These are phyloP conservation scores for Boletus vermiculosoides DNA, from an alignment of 768 basidiomycete genomes.

Conservation along the genomic window DNA sequence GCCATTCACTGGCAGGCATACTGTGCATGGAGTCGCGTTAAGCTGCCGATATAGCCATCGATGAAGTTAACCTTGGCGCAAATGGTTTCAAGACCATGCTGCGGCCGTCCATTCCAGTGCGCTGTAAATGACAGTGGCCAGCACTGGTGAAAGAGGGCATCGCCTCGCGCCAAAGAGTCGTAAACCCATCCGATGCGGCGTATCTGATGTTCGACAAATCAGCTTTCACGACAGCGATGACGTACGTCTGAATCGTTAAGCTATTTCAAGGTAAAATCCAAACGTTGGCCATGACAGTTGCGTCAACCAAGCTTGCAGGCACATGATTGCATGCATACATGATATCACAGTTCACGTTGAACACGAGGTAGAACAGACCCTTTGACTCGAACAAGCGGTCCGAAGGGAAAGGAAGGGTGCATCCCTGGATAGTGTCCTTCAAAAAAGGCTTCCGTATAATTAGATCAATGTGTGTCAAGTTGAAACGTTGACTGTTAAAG, in stretches of 20 bases:
- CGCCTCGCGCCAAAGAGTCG: slow-evolving; percentile 16
- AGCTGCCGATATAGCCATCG: slow-evolving; percentile 22
- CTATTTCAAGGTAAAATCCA: slow-evolving; percentile 27
- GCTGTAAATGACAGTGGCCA: slow-evolving; percentile 13
- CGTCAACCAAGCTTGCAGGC: slow-evolving; percentile 12
- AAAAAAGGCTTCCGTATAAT: slow-evolving; percentile 5
- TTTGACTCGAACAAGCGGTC: slow-evolving; percentile 9
- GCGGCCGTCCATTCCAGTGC: slow-evolving; percentile 14
- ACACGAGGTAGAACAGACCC: slow-evolving; percentile 25
- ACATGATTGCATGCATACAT: slow-evolving; percentile 16
- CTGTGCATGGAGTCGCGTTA: slow-evolving; percentile 15
- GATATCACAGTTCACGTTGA: slow-evolving; percentile 15
- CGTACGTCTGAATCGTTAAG: slow-evolving; percentile 23
- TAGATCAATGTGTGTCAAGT: slow-evolving; percentile 12
- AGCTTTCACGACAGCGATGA: slow-evolving; percentile 24
- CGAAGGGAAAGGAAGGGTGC: slow-evolving; percentile 7
- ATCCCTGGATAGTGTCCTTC: slow-evolving; percentile 6
- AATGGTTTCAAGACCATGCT: slow-evolving; percentile 18
- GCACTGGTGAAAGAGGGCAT: slow-evolving; percentile 19
- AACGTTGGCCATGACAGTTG: slow-evolving; percentile 13
- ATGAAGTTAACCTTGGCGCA: slow-evolving; percentile 15
- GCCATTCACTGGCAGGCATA: slow-evolving; percentile 17
- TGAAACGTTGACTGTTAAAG: not conserved
- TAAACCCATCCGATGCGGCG: slow-evolving; percentile 9
- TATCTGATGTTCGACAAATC: slow-evolving; percentile 8